phyloP scores from a whole-genome alignment of 2,329 filamentous ascomycete genomes.

The Incumbomyces lentus region DNA sequence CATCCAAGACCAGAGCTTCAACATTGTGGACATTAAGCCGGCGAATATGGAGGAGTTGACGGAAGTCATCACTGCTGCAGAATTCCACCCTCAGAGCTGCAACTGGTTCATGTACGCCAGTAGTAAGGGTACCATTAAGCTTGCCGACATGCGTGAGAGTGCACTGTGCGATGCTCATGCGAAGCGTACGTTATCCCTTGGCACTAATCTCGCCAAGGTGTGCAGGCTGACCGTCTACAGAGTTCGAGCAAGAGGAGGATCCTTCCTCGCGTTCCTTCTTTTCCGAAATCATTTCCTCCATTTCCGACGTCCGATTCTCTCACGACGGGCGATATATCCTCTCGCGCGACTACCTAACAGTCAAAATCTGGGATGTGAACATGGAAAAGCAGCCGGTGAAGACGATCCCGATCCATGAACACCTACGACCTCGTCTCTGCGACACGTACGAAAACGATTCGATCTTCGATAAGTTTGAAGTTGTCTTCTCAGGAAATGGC shows the following conservation, averaged over 20 bases:
- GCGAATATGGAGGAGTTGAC: conserved; percentile 99
- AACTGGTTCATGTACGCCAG: conserved; percentile 99
- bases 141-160: conserved; percentile 96
- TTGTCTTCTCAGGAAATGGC: conserved; percentile 94
- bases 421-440: conserved; percentile 83
- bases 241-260: conserved; percentile 98
- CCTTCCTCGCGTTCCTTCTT: conserved; percentile 96
- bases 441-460: conserved; percentile 99
- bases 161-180: conserved; percentile 91
- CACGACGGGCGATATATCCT: conserved; percentile 94
- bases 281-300: conserved; percentile 98
- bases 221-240: conserved; percentile 37
- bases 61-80: conserved; percentile 94
- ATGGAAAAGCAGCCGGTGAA: conserved; percentile 98
- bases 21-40: conserved; percentile 99
- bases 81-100: conserved; percentile 94
- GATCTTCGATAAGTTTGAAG: conserved; percentile 99
- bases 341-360: conserved; percentile 92
- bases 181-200: conserved; percentile 57
- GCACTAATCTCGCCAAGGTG: background rate
- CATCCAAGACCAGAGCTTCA: conserved; percentile 99
- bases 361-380: conserved; percentile 99
- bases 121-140: conserved; percentile 96
- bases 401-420: conserved; percentile 97
- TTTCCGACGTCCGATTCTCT: conserved; percentile 96